phyloP scores from a whole-genome alignment of 257 asterid genomes.

The Ajuga chamaepitys region DNA sequence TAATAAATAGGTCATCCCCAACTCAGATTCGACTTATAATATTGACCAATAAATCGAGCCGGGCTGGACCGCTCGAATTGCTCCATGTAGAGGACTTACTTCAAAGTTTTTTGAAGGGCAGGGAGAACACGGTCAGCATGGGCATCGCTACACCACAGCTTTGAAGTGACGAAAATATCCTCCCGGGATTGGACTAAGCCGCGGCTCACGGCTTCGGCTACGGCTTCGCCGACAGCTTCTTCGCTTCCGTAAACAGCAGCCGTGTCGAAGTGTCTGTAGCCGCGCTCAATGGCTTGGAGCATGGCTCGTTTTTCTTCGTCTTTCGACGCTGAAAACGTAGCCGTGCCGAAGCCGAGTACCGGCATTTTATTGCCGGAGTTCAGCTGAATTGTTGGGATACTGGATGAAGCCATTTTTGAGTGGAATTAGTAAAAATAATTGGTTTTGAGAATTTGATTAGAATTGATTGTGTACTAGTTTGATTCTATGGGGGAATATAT shows the following conservation, averaged over 20 bases:
- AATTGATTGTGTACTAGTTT: too few relatives aligned
- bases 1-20: too few relatives aligned
- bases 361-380: conserved; percentile 28
- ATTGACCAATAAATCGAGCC: too few relatives aligned
- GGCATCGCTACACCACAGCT: conserved; percentile 34
- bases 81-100: too few relatives aligned
- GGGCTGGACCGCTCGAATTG: too few relatives aligned
- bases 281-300: conserved; percentile 31
- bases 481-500: too few relatives aligned
- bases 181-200: conserved; percentile 28
- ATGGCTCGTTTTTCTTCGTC: conserved; percentile 19
- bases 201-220: conserved; percentile 24
- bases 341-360: conserved; percentile 36
- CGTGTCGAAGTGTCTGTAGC: conserved; percentile 51
- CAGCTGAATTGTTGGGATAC: conserved; percentile 21
- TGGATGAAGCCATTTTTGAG: not conserved
- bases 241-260: conserved; percentile 36
- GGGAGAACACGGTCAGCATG: conserved; percentile 27
- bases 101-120: conserved; percentile 22
- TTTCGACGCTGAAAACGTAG: conserved; percentile 23
- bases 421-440: too few relatives aligned
- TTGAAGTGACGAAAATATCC: conserved; percentile 35
- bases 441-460: too few relatives aligned
- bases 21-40: too few relatives aligned
- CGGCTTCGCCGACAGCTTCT: conserved; percentile 35